Evolutionary conservation across 73 alveolate genomes (phyloP), one percentile per base, ranked within the genome.

Genomic region (Paramecium primaurelia): DNA sequence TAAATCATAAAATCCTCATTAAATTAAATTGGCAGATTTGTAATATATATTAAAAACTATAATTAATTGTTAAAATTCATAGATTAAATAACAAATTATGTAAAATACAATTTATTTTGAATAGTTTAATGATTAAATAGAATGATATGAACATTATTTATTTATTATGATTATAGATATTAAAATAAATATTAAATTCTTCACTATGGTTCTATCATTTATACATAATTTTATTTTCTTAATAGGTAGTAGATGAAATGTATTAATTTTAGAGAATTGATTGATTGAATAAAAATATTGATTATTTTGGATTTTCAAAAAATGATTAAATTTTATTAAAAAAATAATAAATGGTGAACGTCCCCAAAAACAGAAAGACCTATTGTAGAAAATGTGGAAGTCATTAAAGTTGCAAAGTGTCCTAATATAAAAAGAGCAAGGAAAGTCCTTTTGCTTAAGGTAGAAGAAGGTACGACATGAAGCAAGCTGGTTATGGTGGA

Each of bases 401-500:
- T 64, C 98, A 96, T 95, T 51, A 94, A 54, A 83, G 59, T 88
- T 95, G 94, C 96, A 96, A 96, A 93, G 98, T 96, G 64, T 88
- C 98, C 84, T 93, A 96, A 49, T 96, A 96, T 96, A 96, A 95
- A 97, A 96, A 95, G 92, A 96, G 98, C 73, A 96, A 96, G 95
- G 98, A 95, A 91, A 93, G 97, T 73, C 86, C 93, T 60, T 92
- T 69, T 84, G 97, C 94, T 71, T 95, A 95, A 93, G 98, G 95
- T 11, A 97, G 97, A 94, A 96, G 99, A 93, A 95, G 99, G 92
- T 97, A 97, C 95, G 99, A 97, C 97, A 93, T 94, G 92, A 97
- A 97, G 96, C 98, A 97, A 91, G 92, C 93, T 68, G 99, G 99
- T 54, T 97, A 93, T 94, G 99, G 99, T 20, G 99, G 99, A 11